phyloP scores from a whole-genome alignment of 1,139 yeast genomes.

The Blastobotrys elegans region DNA sequence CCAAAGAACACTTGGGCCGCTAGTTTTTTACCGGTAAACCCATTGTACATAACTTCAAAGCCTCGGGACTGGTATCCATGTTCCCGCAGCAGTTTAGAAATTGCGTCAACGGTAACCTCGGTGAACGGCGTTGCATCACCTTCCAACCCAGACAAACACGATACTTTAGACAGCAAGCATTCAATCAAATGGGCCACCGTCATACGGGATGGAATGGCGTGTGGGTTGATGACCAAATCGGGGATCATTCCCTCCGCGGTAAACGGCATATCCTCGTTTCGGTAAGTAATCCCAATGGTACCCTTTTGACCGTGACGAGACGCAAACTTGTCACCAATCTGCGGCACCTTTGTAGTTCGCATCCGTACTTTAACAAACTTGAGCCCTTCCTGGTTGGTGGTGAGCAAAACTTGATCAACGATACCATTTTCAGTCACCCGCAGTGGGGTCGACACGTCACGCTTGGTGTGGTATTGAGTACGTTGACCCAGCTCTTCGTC shows the following conservation, averaged over 20 bases:
- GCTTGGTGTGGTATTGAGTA: slow-evolving; percentile 94
- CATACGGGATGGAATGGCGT: slow-evolving; percentile 99
- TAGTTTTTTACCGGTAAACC: slow-evolving; percentile 95
- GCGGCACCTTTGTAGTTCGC: slow-evolving; percentile 98
- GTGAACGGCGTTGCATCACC: slow-evolving; percentile 99
- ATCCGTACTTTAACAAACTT: slow-evolving; percentile 96
- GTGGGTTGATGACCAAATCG: slow-evolving; percentile 95
- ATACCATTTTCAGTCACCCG: slow-evolving; percentile 97
- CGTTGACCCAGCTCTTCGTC: slow-evolving; percentile 98
- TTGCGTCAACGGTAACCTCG: slow-evolving; percentile 95
- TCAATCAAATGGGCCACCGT: slow-evolving; percentile 99
- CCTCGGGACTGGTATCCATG: slow-evolving; percentile 98
- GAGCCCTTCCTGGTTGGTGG: slow-evolving; percentile 97
- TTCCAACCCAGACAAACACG: slow-evolving; percentile 90
- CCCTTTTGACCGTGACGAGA: slow-evolving; percentile 99
- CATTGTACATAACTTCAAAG: slow-evolving; percentile 96
- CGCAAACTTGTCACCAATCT: slow-evolving; percentile 98
- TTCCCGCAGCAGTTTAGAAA: slow-evolving; percentile 83
- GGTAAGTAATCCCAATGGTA: slow-evolving; percentile 97
- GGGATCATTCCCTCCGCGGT: slow-evolving; percentile 96
- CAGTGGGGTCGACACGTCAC: slow-evolving; percentile 97
- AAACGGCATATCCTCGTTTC: slow-evolving; percentile 99
- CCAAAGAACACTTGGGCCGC: slow-evolving; percentile 99
- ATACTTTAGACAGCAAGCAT: slow-evolving; percentile 92
- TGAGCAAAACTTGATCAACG: slow-evolving; percentile 92